Percentiles rank a stretch among this genome's conserved stretches.
Conservation (phyloP, 2,329 filamentous ascomycete species). For the Metarhizium guizhouense region DNA sequence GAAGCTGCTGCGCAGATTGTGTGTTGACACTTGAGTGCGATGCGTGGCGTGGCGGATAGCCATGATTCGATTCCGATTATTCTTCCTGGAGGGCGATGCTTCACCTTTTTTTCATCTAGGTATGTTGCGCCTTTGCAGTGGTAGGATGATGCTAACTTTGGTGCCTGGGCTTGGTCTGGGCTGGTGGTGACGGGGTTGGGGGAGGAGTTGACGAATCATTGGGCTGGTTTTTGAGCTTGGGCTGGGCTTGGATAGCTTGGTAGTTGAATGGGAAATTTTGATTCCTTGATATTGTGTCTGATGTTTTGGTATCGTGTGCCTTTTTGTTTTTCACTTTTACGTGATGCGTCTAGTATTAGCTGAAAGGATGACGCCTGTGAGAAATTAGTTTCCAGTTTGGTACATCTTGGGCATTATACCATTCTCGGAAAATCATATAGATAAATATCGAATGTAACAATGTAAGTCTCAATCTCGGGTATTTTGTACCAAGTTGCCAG, state of each 20-base stretch:
- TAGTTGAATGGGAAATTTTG: neutral
- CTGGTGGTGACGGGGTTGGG: neutral
- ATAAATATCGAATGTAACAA: neutral
- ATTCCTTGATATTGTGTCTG: neutral
- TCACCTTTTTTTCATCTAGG: constrained; percentile 11
- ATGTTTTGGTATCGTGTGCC: neutral
- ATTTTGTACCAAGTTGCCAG: no score
- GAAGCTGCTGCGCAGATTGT: constrained; percentile 17
- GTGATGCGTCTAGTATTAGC: neutral
- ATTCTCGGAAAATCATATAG: neutral
- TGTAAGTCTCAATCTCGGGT: no score
- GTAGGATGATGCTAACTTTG: constrained; percentile 5
- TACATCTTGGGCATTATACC: neutral
- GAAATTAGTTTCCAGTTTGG: neutral
- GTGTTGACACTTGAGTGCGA: constrained; percentile 16
- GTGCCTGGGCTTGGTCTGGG: neutral
- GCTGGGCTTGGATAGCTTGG: neutral
- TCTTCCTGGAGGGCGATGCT: constrained; percentile 15
- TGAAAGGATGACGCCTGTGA: no score
- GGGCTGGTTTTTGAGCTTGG: neutral
- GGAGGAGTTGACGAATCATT: neutral
- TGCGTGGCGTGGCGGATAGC: constrained; percentile 13
- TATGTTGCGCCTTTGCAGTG: constrained; percentile 4
- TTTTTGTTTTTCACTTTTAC: neutral
- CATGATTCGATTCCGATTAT: constrained; percentile 18